Evolutionary conservation across 441 rosid genomes (phyloP).

Genomic region (Eutrema salsugineum): DNA sequence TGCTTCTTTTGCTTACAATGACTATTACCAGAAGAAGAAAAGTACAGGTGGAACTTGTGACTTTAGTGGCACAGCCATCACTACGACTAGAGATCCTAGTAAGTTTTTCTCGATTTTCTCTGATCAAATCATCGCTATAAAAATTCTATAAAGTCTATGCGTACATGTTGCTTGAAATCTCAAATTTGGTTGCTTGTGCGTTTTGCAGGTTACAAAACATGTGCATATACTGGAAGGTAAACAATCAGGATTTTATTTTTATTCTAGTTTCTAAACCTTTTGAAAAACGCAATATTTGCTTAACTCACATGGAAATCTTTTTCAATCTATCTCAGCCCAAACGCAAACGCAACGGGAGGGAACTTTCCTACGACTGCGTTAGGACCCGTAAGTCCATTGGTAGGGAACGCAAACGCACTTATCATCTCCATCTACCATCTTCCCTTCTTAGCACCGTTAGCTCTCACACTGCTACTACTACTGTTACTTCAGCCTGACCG

Average conservation of each 20-base stretch:
- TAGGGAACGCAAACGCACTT: slow-evolving; percentile 40
- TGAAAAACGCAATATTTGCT: background rate
- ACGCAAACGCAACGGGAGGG: slow-evolving; percentile 42
- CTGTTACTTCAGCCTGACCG: slow-evolving; percentile 13
- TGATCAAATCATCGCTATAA: background rate
- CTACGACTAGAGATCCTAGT: slow-evolving; percentile 74
- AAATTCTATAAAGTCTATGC: background rate
- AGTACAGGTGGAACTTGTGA: slow-evolving; percentile 81
- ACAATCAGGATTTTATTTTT: background rate
- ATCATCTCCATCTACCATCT: slow-evolving; percentile 28
- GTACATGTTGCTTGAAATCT: background rate
- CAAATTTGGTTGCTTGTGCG: background rate
- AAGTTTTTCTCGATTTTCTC: slow-evolving; percentile 30
- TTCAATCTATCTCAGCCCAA: slow-evolving; percentile 38
- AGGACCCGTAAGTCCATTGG: slow-evolving; percentile 64
- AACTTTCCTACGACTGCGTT: slow-evolving; percentile 47
- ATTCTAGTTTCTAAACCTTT: background rate
- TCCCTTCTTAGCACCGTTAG: slow-evolving; percentile 33
- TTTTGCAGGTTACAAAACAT: slow-evolving; percentile 28
- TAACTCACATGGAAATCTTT: background rate
- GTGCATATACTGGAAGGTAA: slow-evolving; percentile 34
- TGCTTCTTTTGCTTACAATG: slow-evolving; percentile 90
- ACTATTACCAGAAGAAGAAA: slow-evolving; percentile 80
- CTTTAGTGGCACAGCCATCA: slow-evolving; percentile 77
- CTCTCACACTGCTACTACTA: slow-evolving; percentile 13